phyloP scores from a whole-genome alignment of 2,329 filamentous ascomycete species.

The Colletotrichum caudatum region DNA sequence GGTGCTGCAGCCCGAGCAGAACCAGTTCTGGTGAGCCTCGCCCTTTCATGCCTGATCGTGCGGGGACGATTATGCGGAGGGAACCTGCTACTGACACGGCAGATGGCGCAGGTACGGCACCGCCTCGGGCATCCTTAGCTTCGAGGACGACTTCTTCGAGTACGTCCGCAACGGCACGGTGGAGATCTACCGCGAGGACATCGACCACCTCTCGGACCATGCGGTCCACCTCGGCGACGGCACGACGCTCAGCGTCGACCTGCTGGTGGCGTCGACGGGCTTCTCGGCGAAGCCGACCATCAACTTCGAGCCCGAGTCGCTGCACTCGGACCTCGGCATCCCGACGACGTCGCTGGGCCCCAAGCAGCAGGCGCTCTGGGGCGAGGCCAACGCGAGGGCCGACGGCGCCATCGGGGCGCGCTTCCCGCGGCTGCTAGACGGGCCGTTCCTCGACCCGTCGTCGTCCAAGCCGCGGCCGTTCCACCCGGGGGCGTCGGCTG shows the following conservation, averaged over 20 bases:
- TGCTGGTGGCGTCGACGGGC: conserved; percentile 52
- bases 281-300: conserved; percentile 45
- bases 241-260: conserved; percentile 58
- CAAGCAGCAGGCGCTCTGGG: conserved; percentile 41
- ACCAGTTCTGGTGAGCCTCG: conserved; percentile 57
- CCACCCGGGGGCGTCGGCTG: conserved; percentile 39
- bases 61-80: neutral
- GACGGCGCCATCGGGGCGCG: conserved; percentile 38
- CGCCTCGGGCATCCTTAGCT: conserved; percentile 71
- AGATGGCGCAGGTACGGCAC: conserved; percentile 61
- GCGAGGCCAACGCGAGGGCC: conserved; percentile 30
- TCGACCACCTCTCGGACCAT: conserved; percentile 59
- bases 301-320: conserved; percentile 40
- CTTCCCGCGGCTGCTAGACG: conserved; percentile 42
- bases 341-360: conserved; percentile 41
- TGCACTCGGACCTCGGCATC: conserved; percentile 43
- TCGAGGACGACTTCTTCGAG: conserved; percentile 67
- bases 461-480: conserved; percentile 37
- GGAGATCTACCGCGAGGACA: conserved; percentile 66
- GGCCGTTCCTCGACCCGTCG: conserved; percentile 30
- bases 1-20: conserved; percentile 55
- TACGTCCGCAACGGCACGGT: conserved; percentile 66
- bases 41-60: too few relatives aligned
- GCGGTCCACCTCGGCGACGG: conserved; percentile 62
- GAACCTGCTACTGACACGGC: neutral